Evolutionary conservation across 345 rosid genomes (phyloP), one percentile per base, ranked within the genome.

Genomic region (Pelargonium nanum): DNA sequence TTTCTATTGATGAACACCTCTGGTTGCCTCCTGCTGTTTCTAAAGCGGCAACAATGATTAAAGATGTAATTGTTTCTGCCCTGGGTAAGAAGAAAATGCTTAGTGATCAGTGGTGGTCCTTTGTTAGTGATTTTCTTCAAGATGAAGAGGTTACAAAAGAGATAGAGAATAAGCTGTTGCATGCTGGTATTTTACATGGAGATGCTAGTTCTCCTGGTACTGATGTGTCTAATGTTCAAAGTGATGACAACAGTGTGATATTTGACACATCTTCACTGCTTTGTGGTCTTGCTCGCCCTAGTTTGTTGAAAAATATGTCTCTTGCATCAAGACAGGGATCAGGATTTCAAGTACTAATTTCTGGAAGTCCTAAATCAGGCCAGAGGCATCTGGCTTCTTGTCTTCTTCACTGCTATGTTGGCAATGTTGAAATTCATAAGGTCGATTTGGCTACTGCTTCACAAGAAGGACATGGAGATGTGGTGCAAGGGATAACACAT

Each of bases 351-450:
- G 58, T 87, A 53, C 75, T 93, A 73, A 76, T 93, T 74, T 80
- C 94, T 74, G 99, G 97, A 71, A 68, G 70, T 66, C 78, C 87
- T n/a, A 72, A 80, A 81, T 85, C 89, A 68, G 99, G 96, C 63
- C 99, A 93, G 79, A 82, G 83, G 60, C 96, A 87, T 81, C 79
- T 93, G 64, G 97, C 92, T 73, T 85, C 97, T 64, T 87, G 96
- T 77, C 74, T 89, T 61, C 88, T 93, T 73, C 89, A 84, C 58
- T 82, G 89, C 78, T 93, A 84, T 59, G 68, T 80, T 63, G 99
- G 97, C 56, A 83, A 83, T 66, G 76, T 77, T 60, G 97, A 85
- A 79, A 76, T 93, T 74, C 96, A 79, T 64, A 89, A 93, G 78
- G 78, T 93, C 65, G 99, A 93, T 77, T 64, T 89, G 59, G 97